phyloP scores from a whole-genome alignment of 305 asterid genomes.

The Fraxinus nigra region DNA sequence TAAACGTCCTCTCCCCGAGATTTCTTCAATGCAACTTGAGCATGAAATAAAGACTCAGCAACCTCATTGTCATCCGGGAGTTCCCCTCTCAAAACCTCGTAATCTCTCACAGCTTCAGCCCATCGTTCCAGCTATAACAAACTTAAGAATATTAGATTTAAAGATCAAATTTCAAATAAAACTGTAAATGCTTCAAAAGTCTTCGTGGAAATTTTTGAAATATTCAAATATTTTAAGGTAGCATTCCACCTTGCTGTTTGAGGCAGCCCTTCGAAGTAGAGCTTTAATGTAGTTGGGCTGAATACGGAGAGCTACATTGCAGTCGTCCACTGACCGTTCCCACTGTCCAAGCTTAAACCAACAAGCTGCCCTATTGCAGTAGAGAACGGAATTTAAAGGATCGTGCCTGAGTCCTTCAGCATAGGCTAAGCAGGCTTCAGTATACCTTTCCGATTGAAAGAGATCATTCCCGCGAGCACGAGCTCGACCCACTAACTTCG shows the following conservation, averaged over 20 bases:
- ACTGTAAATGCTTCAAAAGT: background rate
- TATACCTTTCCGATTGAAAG: slow-evolving; percentile 74
- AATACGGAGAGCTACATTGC: slow-evolving; percentile 70
- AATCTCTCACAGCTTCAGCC: slow-evolving; percentile 82
- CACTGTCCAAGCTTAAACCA: slow-evolving; percentile 81
- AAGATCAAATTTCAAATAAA: slow-evolving; percentile 1
- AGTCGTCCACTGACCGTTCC: slow-evolving; percentile 76
- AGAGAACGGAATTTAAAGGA: slow-evolving; percentile 75
- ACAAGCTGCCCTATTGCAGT: slow-evolving; percentile 96
- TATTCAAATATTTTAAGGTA: background rate
- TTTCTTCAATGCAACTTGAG: slow-evolving; percentile 65
- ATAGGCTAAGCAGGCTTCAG: slow-evolving; percentile 91
- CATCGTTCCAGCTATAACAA: slow-evolving; percentile 72
- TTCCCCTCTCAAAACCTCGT: slow-evolving; percentile 59
- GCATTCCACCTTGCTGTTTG: slow-evolving; percentile 57
- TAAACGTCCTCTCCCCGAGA: slow-evolving; percentile 70
- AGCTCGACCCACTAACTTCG: slow-evolving; percentile 62
- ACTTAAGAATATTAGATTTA: slow-evolving; percentile 6
- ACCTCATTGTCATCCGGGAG: slow-evolving; percentile 66
- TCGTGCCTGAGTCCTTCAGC: slow-evolving; percentile 76
- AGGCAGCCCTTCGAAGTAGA: slow-evolving; percentile 81
- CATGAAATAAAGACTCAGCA: slow-evolving; percentile 70
- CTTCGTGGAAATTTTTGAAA: background rate
- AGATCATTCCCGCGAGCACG: slow-evolving; percentile 87
- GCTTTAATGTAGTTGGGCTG: slow-evolving; percentile 87